A percentile compares a stretch with the other conserved stretches of the same genome.
phyloP scores from a whole-genome alignment of 176 grass and related monocot species.

The Thalia dealbata region DNA sequence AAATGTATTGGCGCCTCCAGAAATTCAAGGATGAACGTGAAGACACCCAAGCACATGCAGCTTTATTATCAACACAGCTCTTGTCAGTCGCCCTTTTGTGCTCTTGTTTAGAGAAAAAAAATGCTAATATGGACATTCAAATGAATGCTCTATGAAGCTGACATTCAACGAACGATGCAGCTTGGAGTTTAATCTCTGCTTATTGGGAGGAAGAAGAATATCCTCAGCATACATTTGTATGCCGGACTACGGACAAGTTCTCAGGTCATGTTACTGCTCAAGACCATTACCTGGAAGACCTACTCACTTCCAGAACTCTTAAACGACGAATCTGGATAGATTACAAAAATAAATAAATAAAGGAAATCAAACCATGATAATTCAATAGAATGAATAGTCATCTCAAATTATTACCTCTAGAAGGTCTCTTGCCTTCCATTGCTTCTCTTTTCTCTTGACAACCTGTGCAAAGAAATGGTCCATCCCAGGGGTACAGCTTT shows the following conservation, averaged over 20 bases:
- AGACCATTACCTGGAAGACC: not conserved
- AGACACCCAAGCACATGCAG: not conserved
- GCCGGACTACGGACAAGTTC: not conserved
- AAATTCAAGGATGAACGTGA: not conserved
- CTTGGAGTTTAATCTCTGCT: not conserved
- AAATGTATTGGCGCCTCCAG: not conserved
- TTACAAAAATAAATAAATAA: not conserved
- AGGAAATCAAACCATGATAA: constrained; percentile 8
- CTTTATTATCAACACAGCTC: not conserved
- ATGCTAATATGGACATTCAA: not conserved
- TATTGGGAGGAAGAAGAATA: not conserved
- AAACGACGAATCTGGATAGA: constrained; percentile 27
- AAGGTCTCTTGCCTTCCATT: constrained; percentile 7
- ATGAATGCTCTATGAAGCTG: not conserved
- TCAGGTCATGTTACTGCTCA: too few species aligned
- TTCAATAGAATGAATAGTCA: not conserved
- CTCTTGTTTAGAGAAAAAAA: not conserved
- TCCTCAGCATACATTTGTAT: not conserved
- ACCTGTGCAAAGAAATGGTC: constrained; percentile 6
- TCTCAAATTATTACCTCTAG: constrained; percentile 4
- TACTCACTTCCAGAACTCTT: constrained; percentile 11
- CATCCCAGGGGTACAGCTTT: constrained; percentile 39
- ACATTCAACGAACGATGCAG: too few species aligned
- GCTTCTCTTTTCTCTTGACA: constrained; percentile 13
- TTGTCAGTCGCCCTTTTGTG: not conserved